Conservation (phyloP, 345 rosid genomes). For the Arabis alpina region DNA sequence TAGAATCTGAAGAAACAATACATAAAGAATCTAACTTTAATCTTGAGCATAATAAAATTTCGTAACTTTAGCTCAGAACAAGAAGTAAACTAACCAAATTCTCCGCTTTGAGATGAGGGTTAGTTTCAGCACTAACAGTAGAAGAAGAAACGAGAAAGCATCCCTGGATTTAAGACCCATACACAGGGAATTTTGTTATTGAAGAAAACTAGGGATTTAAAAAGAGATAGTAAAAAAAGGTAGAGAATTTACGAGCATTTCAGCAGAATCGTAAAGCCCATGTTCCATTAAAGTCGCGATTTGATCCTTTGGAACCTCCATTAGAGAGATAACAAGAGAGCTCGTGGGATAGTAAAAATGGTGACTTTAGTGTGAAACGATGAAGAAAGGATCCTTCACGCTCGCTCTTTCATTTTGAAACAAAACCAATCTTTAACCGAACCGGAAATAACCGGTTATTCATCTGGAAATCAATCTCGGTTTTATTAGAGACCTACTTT, state of each 20-base stretch:
- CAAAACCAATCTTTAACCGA: slow-evolving; percentile 2
- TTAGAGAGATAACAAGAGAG: slow-evolving; percentile 40
- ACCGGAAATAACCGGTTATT: slow-evolving; percentile 25
- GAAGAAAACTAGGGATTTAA: slow-evolving; percentile 27
- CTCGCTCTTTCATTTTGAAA: slow-evolving; percentile 44
- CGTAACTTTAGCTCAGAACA: too few species aligned
- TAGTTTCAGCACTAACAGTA: slow-evolving; percentile 66
- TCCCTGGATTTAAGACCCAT: slow-evolving; percentile 52
- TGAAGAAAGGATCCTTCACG: slow-evolving; percentile 31
- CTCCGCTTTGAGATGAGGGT: slow-evolving; percentile 87
- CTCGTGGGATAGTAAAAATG: slow-evolving; percentile 33
- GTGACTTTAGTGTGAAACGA: slow-evolving; percentile 18
- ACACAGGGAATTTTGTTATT: neutral
- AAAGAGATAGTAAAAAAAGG: neutral
- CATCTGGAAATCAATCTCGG: neutral
- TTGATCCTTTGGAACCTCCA: slow-evolving; percentile 91
- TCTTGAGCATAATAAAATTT: too few species aligned
- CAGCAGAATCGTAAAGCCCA: slow-evolving; percentile 79
- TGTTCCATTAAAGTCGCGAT: slow-evolving; percentile 74
- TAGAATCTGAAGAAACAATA: slow-evolving; percentile 62
- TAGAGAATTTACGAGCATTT: slow-evolving; percentile 64
- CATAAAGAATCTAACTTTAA: slow-evolving; percentile 8
- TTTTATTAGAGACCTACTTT: too few species aligned
- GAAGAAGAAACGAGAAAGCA: slow-evolving; percentile 87
- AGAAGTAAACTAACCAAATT: slow-evolving; percentile 56